Percentiles rank a stretch among this genome's conserved stretches.
Conservation (phyloP, 805 yeast species). For the Starmerella riodocensis region DNA sequence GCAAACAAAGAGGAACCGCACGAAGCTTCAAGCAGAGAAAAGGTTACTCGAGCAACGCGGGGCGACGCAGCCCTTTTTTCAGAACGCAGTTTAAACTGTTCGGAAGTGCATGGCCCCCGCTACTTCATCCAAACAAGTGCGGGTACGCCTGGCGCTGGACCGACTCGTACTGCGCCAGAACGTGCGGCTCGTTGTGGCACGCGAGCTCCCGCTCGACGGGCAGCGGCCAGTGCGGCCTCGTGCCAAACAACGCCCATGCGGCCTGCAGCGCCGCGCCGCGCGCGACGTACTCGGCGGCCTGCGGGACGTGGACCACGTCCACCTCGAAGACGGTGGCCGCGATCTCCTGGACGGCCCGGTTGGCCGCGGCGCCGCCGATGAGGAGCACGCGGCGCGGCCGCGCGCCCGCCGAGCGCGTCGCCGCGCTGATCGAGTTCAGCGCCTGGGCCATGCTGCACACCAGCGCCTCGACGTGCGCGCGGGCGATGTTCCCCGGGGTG, state of each 20-base stretch:
- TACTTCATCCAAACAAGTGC: neutral
- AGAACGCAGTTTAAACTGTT: too few species aligned
- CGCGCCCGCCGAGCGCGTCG: neutral
- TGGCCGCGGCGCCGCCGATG: conserved; percentile 23
- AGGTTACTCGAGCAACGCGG: too few species aligned
- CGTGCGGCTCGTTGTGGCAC: conserved; percentile 6
- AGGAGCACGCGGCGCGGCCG: conserved; percentile 15
- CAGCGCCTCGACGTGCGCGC: conserved; percentile 21
- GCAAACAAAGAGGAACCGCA: too few species aligned
- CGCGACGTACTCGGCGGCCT: conserved; percentile 22
- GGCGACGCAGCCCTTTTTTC: too few species aligned
- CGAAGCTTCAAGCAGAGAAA: too few species aligned
- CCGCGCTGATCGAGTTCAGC: conserved; percentile 11
- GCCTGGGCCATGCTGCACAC: conserved; percentile 22
- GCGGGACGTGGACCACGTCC: conserved; percentile 14
- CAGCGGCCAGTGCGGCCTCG: conserved; percentile 18
- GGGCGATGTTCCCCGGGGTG: conserved; percentile 16
- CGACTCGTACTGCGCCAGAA: conserved; percentile 13
- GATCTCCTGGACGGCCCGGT: conserved; percentile 18
- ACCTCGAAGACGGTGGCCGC: conserved; percentile 18
- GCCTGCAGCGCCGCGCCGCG: conserved; percentile 24
- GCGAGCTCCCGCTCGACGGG: conserved; percentile 12
- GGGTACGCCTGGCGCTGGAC: conserved; percentile 9
- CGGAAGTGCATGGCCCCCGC: too few species aligned
- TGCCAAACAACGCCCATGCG: conserved; percentile 19